Conservation (phyloP, 106 monocot genomes). For the Apostasia ramifera region DNA sequence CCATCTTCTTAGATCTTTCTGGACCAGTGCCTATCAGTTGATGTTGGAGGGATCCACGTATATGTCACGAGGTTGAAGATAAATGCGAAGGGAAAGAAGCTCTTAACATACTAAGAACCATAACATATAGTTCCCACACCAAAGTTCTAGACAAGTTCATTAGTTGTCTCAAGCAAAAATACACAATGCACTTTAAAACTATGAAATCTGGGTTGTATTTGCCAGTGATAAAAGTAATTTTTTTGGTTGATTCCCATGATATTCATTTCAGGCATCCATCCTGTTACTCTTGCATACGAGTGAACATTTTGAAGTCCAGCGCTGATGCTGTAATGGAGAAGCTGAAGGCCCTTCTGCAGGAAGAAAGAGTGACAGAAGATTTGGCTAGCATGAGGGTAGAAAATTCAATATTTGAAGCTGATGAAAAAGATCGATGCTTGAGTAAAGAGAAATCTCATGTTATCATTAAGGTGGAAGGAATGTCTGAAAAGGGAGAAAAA, state of each 20-base stretch:
- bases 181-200: too few species aligned
- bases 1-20: too few species aligned
- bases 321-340: constrained; percentile 48
- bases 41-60: too few species aligned
- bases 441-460: constrained; percentile 1
- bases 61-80: too few species aligned
- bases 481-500: constrained; percentile 12
- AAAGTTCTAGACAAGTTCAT: too few species aligned
- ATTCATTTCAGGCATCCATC: constrained; percentile 59
- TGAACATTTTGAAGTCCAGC: constrained; percentile 71
- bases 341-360: constrained; percentile 27
- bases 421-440: constrained; percentile 13
- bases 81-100: too few species aligned
- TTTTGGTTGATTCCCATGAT: neutral
- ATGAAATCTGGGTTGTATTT: too few species aligned
- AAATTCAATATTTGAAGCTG: constrained; percentile 3
- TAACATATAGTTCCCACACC: too few species aligned
- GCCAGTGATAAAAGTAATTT: neutral
- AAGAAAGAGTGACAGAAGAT: constrained; percentile 7
- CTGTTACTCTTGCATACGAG: constrained; percentile 83
- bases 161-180: too few species aligned
- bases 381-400: constrained; percentile 8
- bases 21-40: too few species aligned
- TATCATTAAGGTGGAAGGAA: neutral
- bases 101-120: too few species aligned